phyloP scores from a whole-genome alignment of 192 early-diverging fungal species.

The Entomortierella parvispora region DNA sequence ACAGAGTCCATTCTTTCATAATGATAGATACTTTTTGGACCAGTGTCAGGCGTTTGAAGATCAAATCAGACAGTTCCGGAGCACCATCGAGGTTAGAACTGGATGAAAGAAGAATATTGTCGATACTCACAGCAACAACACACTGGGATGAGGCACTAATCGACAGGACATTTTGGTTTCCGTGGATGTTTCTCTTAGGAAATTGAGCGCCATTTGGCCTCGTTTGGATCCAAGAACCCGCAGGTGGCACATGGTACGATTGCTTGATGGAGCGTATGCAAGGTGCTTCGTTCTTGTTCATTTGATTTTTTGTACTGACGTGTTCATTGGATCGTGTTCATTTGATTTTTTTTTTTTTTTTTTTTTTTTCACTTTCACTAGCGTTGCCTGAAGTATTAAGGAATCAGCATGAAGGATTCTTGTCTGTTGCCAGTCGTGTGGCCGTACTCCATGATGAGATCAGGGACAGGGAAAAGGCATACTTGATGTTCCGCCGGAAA shows the following conservation, averaged over 20 bases:
- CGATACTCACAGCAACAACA: not conserved
- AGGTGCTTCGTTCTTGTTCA: no score
- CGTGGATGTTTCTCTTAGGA: constrained; percentile 19
- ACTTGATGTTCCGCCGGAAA: constrained; percentile 41
- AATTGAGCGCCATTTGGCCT: constrained; percentile 49
- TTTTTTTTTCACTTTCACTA: not conserved
- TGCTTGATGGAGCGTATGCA: no score
- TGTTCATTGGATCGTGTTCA: no score
- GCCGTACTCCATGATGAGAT: constrained; percentile 47
- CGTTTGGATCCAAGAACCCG: constrained; percentile 27
- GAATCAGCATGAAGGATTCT: constrained; percentile 46
- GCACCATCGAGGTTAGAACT: constrained; percentile 38
- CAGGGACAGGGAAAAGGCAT: constrained; percentile 46
- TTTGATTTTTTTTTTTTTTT: not conserved
- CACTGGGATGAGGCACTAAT: not conserved
- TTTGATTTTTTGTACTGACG: no score
- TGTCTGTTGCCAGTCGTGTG: constrained; percentile 40
- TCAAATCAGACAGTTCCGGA: constrained; percentile 34
- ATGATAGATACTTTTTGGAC: constrained; percentile 48
- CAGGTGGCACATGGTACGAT: constrained; percentile 43
- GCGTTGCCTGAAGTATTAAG: constrained; percentile 50
- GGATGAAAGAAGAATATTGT: not conserved
- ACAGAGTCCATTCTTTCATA: not conserved
- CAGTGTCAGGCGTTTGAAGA: constrained; percentile 38
- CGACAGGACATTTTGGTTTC: not conserved